Evolutionary conservation across 176 grass and related monocot species (phyloP), one percentile per base, ranked within the genome.

Genomic region (Triticum monococcum): DNA sequence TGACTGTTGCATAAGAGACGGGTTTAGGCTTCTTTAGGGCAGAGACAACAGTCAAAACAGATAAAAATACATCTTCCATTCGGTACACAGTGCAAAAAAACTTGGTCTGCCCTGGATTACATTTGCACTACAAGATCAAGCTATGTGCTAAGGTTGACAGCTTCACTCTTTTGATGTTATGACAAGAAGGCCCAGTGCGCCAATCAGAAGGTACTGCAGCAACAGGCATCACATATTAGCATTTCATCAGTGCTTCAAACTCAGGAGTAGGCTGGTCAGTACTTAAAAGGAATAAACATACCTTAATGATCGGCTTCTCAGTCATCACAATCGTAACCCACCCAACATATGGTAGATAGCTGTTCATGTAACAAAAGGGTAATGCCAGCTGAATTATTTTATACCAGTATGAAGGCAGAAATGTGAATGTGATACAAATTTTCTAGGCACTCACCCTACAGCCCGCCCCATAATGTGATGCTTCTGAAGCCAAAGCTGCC

Each of bases 401-500:
- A 8, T 13, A 82, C 35, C 5, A 59, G 26, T 12, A 26, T 52
- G 61, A 86, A 82, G 3, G 12, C 18, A 85, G 18, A 86, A 32
- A 54, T 6, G 1, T 87, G 41, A 36, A 41, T 7, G 1, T 85
- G 35, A 23, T 12, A 41, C 22, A 65, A 24, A 82, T 46, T 30
- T 33, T 67, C 8, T 30, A 8, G 38, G 30, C 60, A 86, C 90
- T 86, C 23, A 97, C 92, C 95, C 95, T 77, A 91, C 92, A 68
- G 95, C 95, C 13, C 95, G 81, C 2, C 95, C 95, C 90, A 94
- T 97, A 77, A 94, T 92, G 78, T 92, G 95, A 75, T 92, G 90
- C 43, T 89, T 88, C 50, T 97, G 92, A 80, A 97, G 95, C 95
- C 95, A 94, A 86, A 97, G 90, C 85, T 97, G 95, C 59, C 92